Conservation (phyloP, 371 early-diverging fungal species). For the Mucor sp. region DNA sequence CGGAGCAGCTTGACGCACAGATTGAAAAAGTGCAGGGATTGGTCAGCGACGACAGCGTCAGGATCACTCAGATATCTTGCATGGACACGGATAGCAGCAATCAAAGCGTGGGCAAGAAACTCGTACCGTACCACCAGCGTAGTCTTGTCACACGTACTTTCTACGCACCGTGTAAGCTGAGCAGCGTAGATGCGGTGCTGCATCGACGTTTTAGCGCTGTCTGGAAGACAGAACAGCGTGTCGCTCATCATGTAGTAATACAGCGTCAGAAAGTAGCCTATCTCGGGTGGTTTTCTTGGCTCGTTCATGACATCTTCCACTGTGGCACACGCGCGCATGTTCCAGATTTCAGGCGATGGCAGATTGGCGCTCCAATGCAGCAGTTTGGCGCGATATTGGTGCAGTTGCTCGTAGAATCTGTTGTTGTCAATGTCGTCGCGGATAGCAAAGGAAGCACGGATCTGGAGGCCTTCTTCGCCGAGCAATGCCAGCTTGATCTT, state of each 20-base stretch:
- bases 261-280: neutral
- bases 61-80: neutral
- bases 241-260: slow-evolving; percentile 16
- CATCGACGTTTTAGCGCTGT: neutral
- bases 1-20: neutral
- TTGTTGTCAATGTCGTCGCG: neutral
- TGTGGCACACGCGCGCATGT: neutral
- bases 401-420: neutral
- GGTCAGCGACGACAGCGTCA: slow-evolving; percentile 1
- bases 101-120: slow-evolving; percentile 10
- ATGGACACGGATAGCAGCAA: slow-evolving; percentile 15
- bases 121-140: slow-evolving; percentile 8
- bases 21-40: slow-evolving; percentile 12
- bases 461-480: slow-evolving; percentile 22
- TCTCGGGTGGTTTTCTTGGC: neutral
- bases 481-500: slow-evolving; percentile 10
- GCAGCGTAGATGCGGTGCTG: slow-evolving; percentile 16
- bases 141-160: slow-evolving; percentile 6
- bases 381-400: slow-evolving; percentile 1
- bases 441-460: slow-evolving; percentile 1
- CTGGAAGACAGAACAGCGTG: slow-evolving; percentile 9
- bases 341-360: neutral
- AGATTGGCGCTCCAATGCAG: slow-evolving; percentile 10
- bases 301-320: slow-evolving; percentile 7
- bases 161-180: neutral